phyloP scores from a whole-genome alignment of 139 green algal species.

The Zygnema circumcarinatum region DNA sequence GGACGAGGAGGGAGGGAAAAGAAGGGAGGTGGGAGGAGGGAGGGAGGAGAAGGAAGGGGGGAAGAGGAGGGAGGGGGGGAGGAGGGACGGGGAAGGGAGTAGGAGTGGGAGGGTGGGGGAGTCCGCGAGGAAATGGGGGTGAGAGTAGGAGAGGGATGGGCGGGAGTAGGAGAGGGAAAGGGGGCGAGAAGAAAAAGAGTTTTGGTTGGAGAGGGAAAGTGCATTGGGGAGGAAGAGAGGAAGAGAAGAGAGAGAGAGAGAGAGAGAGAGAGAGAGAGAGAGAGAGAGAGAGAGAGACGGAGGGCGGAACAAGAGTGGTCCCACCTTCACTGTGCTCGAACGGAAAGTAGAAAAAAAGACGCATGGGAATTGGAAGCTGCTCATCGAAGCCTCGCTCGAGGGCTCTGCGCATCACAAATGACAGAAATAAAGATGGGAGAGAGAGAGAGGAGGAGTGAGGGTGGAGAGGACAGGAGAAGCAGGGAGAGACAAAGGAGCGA shows the following conservation, averaged over 20 bases:
- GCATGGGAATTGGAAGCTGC: neutral
- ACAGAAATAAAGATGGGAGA: neutral
- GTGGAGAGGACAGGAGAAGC: neutral
- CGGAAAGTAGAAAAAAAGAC: slow-evolving; percentile 43
- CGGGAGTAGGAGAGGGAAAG: neutral
- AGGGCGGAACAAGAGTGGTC: neutral
- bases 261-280: neutral
- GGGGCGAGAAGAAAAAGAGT: neutral
- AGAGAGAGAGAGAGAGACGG: neutral
- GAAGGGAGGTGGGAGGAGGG: no score
- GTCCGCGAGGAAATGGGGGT: neutral
- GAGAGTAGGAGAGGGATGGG: neutral
- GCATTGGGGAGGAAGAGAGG: neutral
- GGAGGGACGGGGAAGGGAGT: neutral
- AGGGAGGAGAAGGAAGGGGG: neutral
- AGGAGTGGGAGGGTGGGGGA: neutral
- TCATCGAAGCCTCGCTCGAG: slow-evolving; percentile 33
- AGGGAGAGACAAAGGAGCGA: neutral
- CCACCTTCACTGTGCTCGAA: slow-evolving; percentile 46
- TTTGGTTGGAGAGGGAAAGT: neutral
- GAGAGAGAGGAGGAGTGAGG: neutral
- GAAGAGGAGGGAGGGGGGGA: neutral
- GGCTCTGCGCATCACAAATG: neutral
- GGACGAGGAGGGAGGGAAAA: neutral
- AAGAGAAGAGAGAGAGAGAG: slow-evolving; percentile 1